Evolutionary conservation across 2,329 filamentous ascomycete species (phyloP).

Genomic region (Cladosporium sp.): DNA sequence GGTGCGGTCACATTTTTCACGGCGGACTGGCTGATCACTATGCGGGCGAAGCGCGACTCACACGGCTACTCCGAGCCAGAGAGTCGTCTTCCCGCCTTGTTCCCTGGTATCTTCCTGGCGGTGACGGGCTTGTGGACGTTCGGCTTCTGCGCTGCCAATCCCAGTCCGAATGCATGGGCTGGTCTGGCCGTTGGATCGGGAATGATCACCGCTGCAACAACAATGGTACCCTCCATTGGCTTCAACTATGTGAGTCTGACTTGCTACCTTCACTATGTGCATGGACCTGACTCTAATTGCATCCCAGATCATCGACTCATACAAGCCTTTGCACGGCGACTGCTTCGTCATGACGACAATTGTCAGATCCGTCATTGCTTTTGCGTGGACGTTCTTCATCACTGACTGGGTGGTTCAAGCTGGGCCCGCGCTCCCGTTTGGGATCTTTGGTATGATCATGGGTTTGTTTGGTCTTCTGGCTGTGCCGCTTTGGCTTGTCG

Average conservation of each 20-base stretch:
- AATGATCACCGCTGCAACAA: constrained; percentile 39
- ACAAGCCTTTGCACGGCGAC: constrained; percentile 44
- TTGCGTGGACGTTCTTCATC: constrained; percentile 53
- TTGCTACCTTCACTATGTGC: background rate
- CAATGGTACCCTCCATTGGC: constrained; percentile 39
- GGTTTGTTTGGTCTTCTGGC: constrained; percentile 41
- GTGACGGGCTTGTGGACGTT: constrained; percentile 36
- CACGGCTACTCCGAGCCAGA: constrained; percentile 39
- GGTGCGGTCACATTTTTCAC: constrained; percentile 34
- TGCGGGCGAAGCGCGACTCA: constrained; percentile 31
- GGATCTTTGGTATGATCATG: constrained; percentile 50
- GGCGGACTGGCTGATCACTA: constrained; percentile 35
- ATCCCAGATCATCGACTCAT: constrained; percentile 48
- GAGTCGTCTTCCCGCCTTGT: constrained; percentile 34
- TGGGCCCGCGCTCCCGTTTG: constrained; percentile 48
- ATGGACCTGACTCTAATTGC: constrained; percentile 5
- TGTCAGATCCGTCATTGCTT: constrained; percentile 46
- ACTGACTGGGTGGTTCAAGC: constrained; percentile 42
- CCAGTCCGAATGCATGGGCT: constrained; percentile 33
- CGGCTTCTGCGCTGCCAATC: constrained; percentile 38
- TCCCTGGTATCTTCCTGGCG: constrained; percentile 35
- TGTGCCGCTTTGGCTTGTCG: constrained; percentile 35
- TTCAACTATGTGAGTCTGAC: constrained; percentile 36
- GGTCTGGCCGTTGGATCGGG: constrained; percentile 37
- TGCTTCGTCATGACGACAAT: constrained; percentile 52